Base-by-base conservation (phyloP, 352 stramenopile genomes). In the Phytopythium boreale region DNA sequence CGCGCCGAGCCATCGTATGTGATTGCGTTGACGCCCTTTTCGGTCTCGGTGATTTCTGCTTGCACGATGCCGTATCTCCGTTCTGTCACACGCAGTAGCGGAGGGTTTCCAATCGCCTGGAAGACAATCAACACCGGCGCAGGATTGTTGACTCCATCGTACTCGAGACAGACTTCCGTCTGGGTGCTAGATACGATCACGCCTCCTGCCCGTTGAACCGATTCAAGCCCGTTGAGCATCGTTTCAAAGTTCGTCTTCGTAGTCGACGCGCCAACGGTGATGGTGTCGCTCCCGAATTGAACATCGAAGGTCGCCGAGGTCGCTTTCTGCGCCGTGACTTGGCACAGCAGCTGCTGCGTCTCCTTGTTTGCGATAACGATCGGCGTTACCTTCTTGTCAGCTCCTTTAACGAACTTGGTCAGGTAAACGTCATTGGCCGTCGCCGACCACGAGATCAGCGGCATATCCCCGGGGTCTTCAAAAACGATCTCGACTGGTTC, bases 21-120 rank as follows among this genome's bases (percentile, higher is more conserved):
- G 10, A 98, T 80, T 2, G 71, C 68, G 31, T 88, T 66, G 8
- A 98, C 36, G 0, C 88, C 88, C 63, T 92, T 95, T 2, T 75
- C 83, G 1, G 69, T 57, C 47, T 97, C 88, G 0, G 58, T 62
- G 17, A 92, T 37, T 14, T 60, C 62, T 2, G 75, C 75, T n/a
- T 77, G 50, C 15, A 84, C 49, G 43, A 92, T 87, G 0, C 82
- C 87, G 22, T 84, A 74, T 12, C 87, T 80, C 2, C 67, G 56
- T 50, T 82, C 71, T 2, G 73, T 64, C 22, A 89, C 58, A 9
- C 31, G 26, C 3, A 93, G 17, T 11, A 79, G 56, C 20, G 58
- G 60, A 12, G 77, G 75, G 29, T 92, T 77, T 1, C 69, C 82
- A 50, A 95, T 74, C 0, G 53, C 57, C 20, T 56, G 59, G 56